These are phyloP conservation scores for Amaranthus cruentus DNA, from an alignment of 148 eudicot species.

Conservation along the genomic window DNA sequence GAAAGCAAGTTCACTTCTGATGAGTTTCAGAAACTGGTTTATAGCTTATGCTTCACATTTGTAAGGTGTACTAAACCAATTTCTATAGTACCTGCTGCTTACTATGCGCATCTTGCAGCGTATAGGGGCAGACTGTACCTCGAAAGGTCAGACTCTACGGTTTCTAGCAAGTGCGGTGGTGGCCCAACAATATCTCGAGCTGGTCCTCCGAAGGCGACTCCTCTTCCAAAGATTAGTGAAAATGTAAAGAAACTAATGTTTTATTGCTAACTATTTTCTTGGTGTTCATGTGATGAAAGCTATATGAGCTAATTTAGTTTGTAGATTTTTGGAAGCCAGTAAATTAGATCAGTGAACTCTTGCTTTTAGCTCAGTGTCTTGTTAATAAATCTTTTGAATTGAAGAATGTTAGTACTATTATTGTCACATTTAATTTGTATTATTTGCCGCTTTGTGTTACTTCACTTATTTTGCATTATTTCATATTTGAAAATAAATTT, in stretches of 20 bases:
- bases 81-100: conserved; percentile 90
- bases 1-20: conserved; percentile 80
- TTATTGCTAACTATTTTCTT: conserved; percentile 55
- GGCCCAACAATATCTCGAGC: conserved; percentile 39
- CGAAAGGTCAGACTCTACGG: conserved; percentile 44
- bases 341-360: background rate
- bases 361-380: background rate
- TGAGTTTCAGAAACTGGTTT: conserved; percentile 76
- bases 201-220: conserved; percentile 48
- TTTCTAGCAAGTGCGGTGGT: conserved; percentile 16
- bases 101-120: conserved; percentile 94
- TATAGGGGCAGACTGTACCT: conserved; percentile 84
- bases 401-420: background rate
- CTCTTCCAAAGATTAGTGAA: conserved; percentile 77
- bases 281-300: background rate
- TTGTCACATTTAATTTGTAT: too few relatives aligned
- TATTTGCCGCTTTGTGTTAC: too few relatives aligned
- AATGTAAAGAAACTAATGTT: conserved; percentile 88
- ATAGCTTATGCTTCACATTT: conserved; percentile 81
- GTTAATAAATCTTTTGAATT: background rate
- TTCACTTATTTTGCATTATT: too few relatives aligned
- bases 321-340: background rate
- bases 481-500: too few relatives aligned
- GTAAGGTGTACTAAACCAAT: conserved; percentile 92
- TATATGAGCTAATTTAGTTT: conserved; percentile 4